Percentiles rank a stretch among this genome's conserved stretches.
These are phyloP conservation scores for Panaeolus papilionaceus DNA, from an alignment of 768 basidiomycete species.

Conservation along the genomic window DNA sequence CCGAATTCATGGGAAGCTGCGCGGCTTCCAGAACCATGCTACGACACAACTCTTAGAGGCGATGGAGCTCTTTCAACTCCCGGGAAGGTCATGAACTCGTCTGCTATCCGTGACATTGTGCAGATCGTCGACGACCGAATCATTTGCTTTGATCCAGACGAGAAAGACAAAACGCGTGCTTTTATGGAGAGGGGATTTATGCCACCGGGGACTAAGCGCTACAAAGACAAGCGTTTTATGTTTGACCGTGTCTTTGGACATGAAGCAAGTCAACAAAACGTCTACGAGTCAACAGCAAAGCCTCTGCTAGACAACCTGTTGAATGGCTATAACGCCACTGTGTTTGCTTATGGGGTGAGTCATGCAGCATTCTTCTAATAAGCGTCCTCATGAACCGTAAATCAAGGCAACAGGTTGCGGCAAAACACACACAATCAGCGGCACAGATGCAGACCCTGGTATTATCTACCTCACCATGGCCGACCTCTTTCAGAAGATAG, in stretches of 20 bases:
- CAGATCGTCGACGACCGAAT: conserved; percentile 95
- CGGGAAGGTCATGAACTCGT: conserved; percentile 55
- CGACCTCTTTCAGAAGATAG: conserved; percentile 93
- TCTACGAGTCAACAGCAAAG: conserved; percentile 86
- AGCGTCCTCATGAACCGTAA: conserved; percentile 20
- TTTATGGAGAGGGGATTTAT: conserved; percentile 87
- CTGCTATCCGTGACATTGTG: conserved; percentile 76
- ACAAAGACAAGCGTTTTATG: conserved; percentile 97
- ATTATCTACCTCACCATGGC: conserved; percentile 98
- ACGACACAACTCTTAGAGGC: conserved; percentile 75
- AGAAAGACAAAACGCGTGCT: conserved; percentile 79
- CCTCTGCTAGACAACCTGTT: conserved; percentile 86
- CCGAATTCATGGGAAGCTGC: conserved; percentile 86
- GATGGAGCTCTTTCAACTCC: conserved; percentile 86
- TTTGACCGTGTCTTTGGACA: conserved; percentile 93
- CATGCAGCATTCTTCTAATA: neutral
- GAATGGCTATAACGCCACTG: conserved; percentile 96
- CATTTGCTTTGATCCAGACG: conserved; percentile 94
- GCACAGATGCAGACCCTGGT: conserved; percentile 85
- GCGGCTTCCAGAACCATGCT: conserved; percentile 78
- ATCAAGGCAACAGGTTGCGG: conserved; percentile 98
- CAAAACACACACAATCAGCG: conserved; percentile 99
- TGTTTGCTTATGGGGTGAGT: conserved; percentile 97
- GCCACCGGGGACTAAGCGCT: conserved; percentile 88
- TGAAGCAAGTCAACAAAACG: conserved; percentile 81